phyloP scores from a whole-genome alignment of 2,329 filamentous ascomycete genomes.

The Penicillium occitanis region DNA sequence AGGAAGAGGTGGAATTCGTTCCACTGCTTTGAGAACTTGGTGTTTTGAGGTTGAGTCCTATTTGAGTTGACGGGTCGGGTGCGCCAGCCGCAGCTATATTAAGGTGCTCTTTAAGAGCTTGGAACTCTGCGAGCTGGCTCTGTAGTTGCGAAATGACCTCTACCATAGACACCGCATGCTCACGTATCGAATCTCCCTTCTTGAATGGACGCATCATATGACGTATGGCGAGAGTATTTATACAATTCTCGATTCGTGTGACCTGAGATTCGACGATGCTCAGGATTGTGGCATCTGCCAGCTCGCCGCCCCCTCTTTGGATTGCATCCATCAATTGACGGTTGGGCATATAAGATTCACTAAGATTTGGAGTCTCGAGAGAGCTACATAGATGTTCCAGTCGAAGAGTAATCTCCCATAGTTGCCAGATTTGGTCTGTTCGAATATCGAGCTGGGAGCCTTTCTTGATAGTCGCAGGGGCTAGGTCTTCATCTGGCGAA shows the following conservation, averaged over 20 bases:
- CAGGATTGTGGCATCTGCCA: slow-evolving; percentile 83
- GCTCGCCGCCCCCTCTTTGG: slow-evolving; percentile 72
- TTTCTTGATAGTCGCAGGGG: slow-evolving; percentile 58
- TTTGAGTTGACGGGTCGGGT: slow-evolving; percentile 6
- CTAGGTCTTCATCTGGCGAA: slow-evolving; percentile 47
- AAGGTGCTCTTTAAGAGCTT: slow-evolving; percentile 42
- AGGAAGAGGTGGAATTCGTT: slow-evolving; percentile 11
- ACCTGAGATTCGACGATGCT: slow-evolving; percentile 95
- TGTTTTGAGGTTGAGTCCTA: slow-evolving; percentile 14
- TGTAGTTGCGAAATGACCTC: slow-evolving; percentile 55
- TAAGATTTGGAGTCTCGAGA: slow-evolving; percentile 68
- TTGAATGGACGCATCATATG: slow-evolving; percentile 73
- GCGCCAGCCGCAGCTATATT: slow-evolving; percentile 20
- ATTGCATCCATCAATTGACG: slow-evolving; percentile 76
- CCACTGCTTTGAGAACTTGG: slow-evolving; percentile 11
- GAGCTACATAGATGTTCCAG: slow-evolving; percentile 91
- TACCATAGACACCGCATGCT: slow-evolving; percentile 75
- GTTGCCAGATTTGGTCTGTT: slow-evolving; percentile 78
- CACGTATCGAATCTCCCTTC: slow-evolving; percentile 61
- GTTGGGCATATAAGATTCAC: slow-evolving; percentile 73
- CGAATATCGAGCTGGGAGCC: slow-evolving; percentile 73
- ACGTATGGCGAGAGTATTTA: slow-evolving; percentile 74
- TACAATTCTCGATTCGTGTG: slow-evolving; percentile 74
- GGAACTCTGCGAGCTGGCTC: slow-evolving; percentile 44
- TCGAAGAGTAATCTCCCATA: slow-evolving; percentile 86